phyloP scores from a whole-genome alignment of 2,329 filamentous ascomycete species.

The Orbilia blumenaviensis region DNA sequence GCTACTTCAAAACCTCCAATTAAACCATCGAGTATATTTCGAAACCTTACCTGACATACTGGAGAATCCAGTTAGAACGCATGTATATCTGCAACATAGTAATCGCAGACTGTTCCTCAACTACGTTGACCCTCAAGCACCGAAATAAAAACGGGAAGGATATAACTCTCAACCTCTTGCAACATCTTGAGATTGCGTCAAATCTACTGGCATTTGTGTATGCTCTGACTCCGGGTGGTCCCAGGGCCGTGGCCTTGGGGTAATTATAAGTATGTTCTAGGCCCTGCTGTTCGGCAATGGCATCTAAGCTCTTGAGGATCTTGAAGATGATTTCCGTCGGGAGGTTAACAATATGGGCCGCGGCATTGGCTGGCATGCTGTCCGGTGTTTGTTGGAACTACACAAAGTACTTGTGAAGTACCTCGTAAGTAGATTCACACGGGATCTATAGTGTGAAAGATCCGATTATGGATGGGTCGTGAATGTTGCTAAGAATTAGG shows the following conservation, averaged over 20 bases:
- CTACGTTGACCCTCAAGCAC: slow-evolving; percentile 1
- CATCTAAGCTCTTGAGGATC: slow-evolving; percentile 15
- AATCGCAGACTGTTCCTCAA: slow-evolving; percentile 15
- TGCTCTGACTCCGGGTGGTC: background rate
- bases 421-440: background rate
- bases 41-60: slow-evolving; percentile 34
- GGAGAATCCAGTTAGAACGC: slow-evolving; percentile 9
- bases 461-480: background rate
- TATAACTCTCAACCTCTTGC: slow-evolving; percentile 11
- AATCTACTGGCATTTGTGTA: background rate
- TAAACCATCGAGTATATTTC: background rate
- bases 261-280: slow-evolving; percentile 12
- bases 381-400: background rate
- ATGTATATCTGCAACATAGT: slow-evolving; percentile 5
- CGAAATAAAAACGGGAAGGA: slow-evolving; percentile 28
- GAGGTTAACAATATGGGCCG: background rate
- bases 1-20: background rate
- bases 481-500: background rate
- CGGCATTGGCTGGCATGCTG: background rate
- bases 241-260: slow-evolving; percentile 19
- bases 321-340: slow-evolving; percentile 29
- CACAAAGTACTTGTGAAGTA: background rate
- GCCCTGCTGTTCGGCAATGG: background rate
- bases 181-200: slow-evolving; percentile 35
- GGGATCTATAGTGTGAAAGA: background rate